Conservation (phyloP, 352 stramenopile species). For the Phytophthora pini region DNA sequence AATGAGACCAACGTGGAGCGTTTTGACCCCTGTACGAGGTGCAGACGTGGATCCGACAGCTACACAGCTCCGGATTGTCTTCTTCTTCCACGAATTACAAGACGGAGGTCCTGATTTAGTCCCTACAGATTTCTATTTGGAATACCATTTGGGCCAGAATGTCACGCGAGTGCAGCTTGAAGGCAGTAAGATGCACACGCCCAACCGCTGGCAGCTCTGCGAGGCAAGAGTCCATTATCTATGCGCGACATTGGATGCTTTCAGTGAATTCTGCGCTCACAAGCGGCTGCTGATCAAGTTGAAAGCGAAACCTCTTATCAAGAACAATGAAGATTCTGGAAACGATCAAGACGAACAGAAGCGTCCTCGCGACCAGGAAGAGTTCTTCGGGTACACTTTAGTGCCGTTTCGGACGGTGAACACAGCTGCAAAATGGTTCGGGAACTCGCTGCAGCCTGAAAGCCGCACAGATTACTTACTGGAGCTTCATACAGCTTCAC, state of each 20-base stretch:
- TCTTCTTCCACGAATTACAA: slow-evolving; percentile 89
- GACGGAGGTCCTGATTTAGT: slow-evolving; percentile 60
- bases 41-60: slow-evolving; percentile 77
- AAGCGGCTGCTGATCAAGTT: slow-evolving; percentile 78
- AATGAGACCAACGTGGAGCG: slow-evolving; percentile 19
- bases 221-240: slow-evolving; percentile 78
- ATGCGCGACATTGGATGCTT: slow-evolving; percentile 65
- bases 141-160: slow-evolving; percentile 79
- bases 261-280: slow-evolving; percentile 70
- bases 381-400: slow-evolving; percentile 62
- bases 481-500: slow-evolving; percentile 64
- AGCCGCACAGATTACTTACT: slow-evolving; percentile 68
- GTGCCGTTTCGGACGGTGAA: slow-evolving; percentile 64
- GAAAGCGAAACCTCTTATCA: slow-evolving; percentile 38
- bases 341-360: not conserved
- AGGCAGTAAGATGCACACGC: slow-evolving; percentile 80
- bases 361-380: slow-evolving; percentile 20
- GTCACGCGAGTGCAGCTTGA: slow-evolving; percentile 69
- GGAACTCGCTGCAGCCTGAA: slow-evolving; percentile 56
- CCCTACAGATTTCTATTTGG: slow-evolving; percentile 75
- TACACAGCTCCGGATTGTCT: slow-evolving; percentile 67
- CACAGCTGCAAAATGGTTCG: slow-evolving; percentile 64
- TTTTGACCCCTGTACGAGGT: slow-evolving; percentile 28
- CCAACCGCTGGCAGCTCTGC: slow-evolving; percentile 85
- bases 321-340: not conserved